phyloP scores from a whole-genome alignment of 164 flowering plant species.

The Litsea cubeba region DNA sequence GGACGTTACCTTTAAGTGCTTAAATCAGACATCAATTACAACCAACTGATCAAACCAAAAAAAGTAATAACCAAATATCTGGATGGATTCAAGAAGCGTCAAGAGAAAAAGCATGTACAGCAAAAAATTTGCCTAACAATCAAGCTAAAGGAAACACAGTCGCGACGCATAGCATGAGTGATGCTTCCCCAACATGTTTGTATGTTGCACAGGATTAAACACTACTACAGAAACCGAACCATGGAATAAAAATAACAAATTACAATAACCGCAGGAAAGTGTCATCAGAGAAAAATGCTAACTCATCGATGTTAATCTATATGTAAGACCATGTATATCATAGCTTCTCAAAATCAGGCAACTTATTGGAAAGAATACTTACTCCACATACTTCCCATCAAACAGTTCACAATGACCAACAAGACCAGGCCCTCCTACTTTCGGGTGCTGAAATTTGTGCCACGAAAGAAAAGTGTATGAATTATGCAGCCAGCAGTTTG shows the following conservation, averaged over 20 bases:
- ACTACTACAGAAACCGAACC: too few species aligned
- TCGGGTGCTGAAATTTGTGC: constrained; percentile 48
- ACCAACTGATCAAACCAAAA: background rate
- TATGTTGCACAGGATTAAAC: too few species aligned
- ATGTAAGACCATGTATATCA: too few species aligned
- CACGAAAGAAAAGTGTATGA: background rate
- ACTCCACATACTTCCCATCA: constrained; percentile 69
- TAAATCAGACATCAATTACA: background rate
- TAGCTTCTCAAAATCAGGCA: background rate
- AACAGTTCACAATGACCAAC: constrained; percentile 55
- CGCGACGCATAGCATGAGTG: too few species aligned
- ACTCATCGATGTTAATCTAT: too few species aligned
- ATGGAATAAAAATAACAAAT: too few species aligned
- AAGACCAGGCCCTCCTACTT: constrained; percentile 92
- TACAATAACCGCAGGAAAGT: too few species aligned
- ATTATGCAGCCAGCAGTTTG: constrained; percentile 12
- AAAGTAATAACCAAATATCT: too few species aligned
- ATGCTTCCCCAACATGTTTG: too few species aligned
- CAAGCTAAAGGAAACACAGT: too few species aligned
- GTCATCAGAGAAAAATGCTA: too few species aligned
- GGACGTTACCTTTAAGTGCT: background rate
- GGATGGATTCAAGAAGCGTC: background rate
- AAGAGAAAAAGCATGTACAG: background rate
- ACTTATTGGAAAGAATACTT: constrained; percentile 26
- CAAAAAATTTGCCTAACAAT: background rate